Base-by-base conservation (phyloP, 2,329 filamentous ascomycete genomes). In the Pestalotiopsis sp. region DNA sequence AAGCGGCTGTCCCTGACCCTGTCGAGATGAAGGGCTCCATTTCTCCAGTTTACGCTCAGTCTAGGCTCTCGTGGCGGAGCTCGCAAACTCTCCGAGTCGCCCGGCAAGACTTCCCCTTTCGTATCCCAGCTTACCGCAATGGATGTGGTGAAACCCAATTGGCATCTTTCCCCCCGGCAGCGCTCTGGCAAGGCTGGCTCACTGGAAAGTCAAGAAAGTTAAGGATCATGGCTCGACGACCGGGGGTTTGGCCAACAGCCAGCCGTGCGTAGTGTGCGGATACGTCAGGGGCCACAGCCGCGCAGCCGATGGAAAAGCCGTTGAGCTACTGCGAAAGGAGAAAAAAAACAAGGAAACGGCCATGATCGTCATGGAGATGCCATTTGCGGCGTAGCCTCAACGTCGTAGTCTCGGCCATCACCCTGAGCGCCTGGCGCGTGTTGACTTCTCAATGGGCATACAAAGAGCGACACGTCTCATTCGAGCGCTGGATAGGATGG, bases 101-200 rank as follows among this genome's bases (percentile, higher is more conserved):
- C 39, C 65, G 65, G 65, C 56, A 67, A 61, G 65, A 59, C n/a
- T 67, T 67, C 65, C 65, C 56, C 65, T 67, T 67, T 56, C 20
- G 52, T 20, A 61, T 27, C n/a, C 17, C 25, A 23, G 45, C 56
- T 59, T 27, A 39, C 56, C 65, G 36, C 36, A 41, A 59, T 58
- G 36, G 23, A 56, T 13, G 41, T 25, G 13, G 27, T 56, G 63
- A 58, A 63, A 66, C 38, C 31, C 63, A 66, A 56, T 56, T 23
- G 45, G 23, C n/a, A 23, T 17, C 25, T 27, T 14, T 17, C 63
- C 4, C 4, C 39, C n/a, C 49, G 25, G 49, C 11, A 12, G 31
- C 12, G 6, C n/a, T 25, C 49, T 66, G 63, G 41, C 63, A 58
- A 66, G 63, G 63, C 63, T 66, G 45, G 45, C 45, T 52, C 45